Conservation (phyloP, 2,329 filamentous ascomycete genomes). For the Ramichloridium luteum region DNA sequence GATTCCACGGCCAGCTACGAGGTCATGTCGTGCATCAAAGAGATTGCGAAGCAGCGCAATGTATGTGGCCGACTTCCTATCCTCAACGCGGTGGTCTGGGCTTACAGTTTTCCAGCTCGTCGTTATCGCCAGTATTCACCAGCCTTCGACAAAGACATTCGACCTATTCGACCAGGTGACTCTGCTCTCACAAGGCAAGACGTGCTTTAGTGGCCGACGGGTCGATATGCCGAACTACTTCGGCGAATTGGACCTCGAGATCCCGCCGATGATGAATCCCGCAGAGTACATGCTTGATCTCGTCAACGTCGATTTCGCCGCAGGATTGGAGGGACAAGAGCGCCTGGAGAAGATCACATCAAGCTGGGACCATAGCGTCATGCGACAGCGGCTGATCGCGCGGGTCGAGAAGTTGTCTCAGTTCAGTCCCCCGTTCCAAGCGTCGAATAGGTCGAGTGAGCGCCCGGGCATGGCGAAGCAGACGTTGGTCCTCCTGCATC, state of each 20-base stretch:
- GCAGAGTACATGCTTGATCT: constrained; percentile 66
- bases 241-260: constrained; percentile 40
- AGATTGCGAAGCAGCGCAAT: constrained; percentile 50
- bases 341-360: constrained; percentile 39
- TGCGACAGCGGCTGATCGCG: neutral
- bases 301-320: constrained; percentile 60
- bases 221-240: constrained; percentile 46
- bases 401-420: constrained; percentile 3
- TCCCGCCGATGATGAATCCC: constrained; percentile 59
- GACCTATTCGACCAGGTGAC: constrained; percentile 64
- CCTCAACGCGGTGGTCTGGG: no score
- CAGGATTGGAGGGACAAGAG: constrained; percentile 24
- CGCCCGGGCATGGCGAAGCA: constrained; percentile 2
- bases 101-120: constrained; percentile 53
- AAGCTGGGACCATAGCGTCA: constrained; percentile 35
- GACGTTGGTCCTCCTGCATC: constrained; percentile 53
- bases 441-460: neutral
- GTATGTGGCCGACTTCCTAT: no score
- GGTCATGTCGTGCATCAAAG: constrained; percentile 57
- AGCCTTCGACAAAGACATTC: constrained; percentile 66
- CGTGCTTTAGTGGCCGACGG: constrained; percentile 58
- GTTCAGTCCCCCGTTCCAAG: constrained; percentile 21
- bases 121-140: constrained; percentile 68
- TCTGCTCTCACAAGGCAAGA: constrained; percentile 55
- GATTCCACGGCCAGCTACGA: constrained; percentile 64